These are phyloP conservation scores for Tetradesmus lagerheimii DNA, from an alignment of 139 green algal genomes.

Conservation along the genomic window DNA sequence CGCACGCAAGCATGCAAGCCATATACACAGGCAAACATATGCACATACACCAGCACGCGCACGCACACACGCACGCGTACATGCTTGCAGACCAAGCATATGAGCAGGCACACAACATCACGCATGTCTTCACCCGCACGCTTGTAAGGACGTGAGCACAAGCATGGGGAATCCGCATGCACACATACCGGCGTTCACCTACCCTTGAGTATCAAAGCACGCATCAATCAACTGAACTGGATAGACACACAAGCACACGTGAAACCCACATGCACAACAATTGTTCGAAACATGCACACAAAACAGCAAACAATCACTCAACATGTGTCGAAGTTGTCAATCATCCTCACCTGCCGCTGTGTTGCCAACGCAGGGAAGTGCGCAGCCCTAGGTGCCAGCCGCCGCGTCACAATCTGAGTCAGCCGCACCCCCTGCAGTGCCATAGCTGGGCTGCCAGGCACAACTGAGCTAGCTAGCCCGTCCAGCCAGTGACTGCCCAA, in stretches of 20 bases:
- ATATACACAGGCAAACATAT: too few relatives aligned
- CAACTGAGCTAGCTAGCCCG: neutral
- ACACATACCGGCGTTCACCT: too few relatives aligned
- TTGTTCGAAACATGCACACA: neutral
- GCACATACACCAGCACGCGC: neutral
- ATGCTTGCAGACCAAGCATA: too few relatives aligned
- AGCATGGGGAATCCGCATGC: too few relatives aligned
- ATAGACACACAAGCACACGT: neutral
- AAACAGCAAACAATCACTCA: too few relatives aligned
- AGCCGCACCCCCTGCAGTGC: conserved; percentile 8
- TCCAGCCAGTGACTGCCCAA: conserved; percentile 46
- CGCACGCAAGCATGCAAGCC: too few relatives aligned
- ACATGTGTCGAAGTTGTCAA: too few relatives aligned
- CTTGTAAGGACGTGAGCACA: too few relatives aligned
- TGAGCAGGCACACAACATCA: neutral
- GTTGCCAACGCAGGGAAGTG: conserved; percentile 31
- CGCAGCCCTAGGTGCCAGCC: neutral
- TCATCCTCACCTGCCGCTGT: conserved; percentile 1
- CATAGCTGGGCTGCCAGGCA: neutral
- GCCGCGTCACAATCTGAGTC: conserved; percentile 43
- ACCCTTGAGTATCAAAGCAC: too few relatives aligned
- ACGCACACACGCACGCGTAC: neutral
- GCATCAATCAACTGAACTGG: too few relatives aligned
- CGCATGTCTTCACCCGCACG: neutral
- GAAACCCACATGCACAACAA: neutral